phyloP scores from a whole-genome alignment of 2,329 filamentous ascomycete species.

The Hymenoscyphus linearis region DNA sequence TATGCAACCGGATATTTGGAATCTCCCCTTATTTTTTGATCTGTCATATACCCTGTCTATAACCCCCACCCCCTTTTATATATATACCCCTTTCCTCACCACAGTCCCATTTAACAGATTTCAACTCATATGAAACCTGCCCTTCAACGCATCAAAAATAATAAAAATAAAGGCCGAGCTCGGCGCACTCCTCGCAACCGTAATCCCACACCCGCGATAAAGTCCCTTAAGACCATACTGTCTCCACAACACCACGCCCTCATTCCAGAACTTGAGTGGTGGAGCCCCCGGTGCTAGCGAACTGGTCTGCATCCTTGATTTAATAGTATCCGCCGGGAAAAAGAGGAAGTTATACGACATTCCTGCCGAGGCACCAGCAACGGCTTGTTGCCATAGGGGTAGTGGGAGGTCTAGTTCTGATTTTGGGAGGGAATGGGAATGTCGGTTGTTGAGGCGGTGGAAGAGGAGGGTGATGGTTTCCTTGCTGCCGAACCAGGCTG shows the following conservation, averaged over 20 bases:
- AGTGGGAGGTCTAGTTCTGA: conserved; percentile 44
- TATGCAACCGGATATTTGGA: too few species aligned
- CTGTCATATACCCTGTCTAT: too few species aligned
- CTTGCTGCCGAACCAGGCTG: conserved; percentile 92
- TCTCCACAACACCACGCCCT: conserved; percentile 70
- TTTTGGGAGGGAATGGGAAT: conserved; percentile 1
- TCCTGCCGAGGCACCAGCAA: conserved; percentile 81
- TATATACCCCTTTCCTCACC: too few species aligned
- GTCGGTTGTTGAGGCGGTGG: conserved; percentile 32
- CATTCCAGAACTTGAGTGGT: conserved; percentile 63
- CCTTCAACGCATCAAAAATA: conserved; percentile 82
- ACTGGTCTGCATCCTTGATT: conserved; percentile 92
- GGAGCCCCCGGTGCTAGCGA: conserved; percentile 47
- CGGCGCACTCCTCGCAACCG: conserved; percentile 78
- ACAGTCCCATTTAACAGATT: too few species aligned
- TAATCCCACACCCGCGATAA: conserved; percentile 94
- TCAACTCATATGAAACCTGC: conserved; percentile 46
- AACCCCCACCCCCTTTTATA: too few species aligned
- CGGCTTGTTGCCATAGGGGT: conserved; percentile 79
- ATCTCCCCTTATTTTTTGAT: too few species aligned
- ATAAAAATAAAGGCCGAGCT: conserved; percentile 99
- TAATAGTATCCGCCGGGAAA: conserved; percentile 96
- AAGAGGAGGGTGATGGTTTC: conserved; percentile 61
- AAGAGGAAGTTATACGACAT: conserved; percentile 96
- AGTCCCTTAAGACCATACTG: conserved; percentile 77